Evolutionary conservation across 2,329 filamentous ascomycete species (phyloP), one percentile per base, ranked within the genome.

Genomic region (Penicillium glabrum): DNA sequence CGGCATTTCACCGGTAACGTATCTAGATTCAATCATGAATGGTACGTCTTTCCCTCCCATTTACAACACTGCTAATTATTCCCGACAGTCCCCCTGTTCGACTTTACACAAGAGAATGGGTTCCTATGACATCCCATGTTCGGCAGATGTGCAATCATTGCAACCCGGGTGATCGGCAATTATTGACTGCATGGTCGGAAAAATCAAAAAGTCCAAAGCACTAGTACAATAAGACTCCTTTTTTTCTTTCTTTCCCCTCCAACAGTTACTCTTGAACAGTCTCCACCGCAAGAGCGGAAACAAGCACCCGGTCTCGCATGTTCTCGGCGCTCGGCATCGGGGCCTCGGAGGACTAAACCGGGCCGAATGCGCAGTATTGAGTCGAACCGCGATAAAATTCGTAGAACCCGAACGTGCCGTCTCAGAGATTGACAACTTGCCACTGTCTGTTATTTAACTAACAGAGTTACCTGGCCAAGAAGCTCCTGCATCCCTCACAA

Each of bases 11-110:
- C 68, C 67, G 1, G 56, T 68, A 9, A 62, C 63, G 0, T 69
- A 68, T n/a, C 56, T 70, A 1, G 68, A 70, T 24, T 69, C 67
- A 3, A 69, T 70, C 0, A 71, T 69, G 69, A 69, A 71, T 26
- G 61, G 67, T 69, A 61, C 6, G 61, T 50, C 1, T 9, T 4
- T n/a, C 7, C 11, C 10, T 31, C 8, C 31, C 14, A 10, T n/a
- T 10, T 3, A 24, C 21, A 31, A n/a, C 19, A 21, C 14, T 7
- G 24, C 48, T 54, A 29, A 58, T 37, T 9, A 21, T 19, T 19
- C 6, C 5, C 33, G 6, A 23, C 19, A 68, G 65, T 67, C 14
- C 67, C 67, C 14, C 29, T 68, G 7, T 67, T 68, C 24, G 63
- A 67, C 44, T 60, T 67, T 7, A 63, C 61, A 1, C 59, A 67